Percentiles rank a stretch among this genome's conserved stretches.
These are phyloP conservation scores for Bacterosira constricta DNA, from an alignment of 108 stramenopile genomes.

Conservation along the genomic window DNA sequence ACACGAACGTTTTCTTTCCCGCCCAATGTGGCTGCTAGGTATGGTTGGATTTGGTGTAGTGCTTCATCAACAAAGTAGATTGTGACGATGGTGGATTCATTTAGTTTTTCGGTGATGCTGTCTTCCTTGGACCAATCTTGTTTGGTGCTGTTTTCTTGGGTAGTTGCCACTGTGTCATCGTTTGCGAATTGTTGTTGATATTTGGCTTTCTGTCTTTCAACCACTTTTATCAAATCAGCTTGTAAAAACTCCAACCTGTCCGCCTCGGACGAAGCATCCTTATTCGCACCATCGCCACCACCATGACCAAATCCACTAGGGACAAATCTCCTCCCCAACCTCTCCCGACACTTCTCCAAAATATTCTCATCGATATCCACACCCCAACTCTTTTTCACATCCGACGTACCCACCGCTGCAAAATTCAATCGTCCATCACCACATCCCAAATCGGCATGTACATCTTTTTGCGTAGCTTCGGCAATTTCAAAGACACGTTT, in stretches of 20 bases:
- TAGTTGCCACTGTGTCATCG: neutral
- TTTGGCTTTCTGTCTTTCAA: conserved; percentile 22
- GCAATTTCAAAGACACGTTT: conserved; percentile 77
- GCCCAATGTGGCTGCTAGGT: conserved; percentile 59
- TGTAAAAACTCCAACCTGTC: conserved; percentile 64
- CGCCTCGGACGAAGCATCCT: conserved; percentile 45
- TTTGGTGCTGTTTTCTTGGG: too few species aligned
- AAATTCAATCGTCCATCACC: conserved; percentile 90
- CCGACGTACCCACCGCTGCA: conserved; percentile 61
- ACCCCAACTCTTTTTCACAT: conserved; percentile 59
- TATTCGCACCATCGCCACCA: conserved; percentile 14
- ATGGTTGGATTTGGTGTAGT: conserved; percentile 59
- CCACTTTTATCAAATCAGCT: conserved; percentile 61
- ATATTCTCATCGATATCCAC: conserved; percentile 83
- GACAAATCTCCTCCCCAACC: conserved; percentile 39
- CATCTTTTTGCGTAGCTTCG: conserved; percentile 43
- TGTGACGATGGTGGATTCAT: conserved; percentile 73
- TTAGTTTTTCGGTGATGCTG: conserved; percentile 24
- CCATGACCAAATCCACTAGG: conserved; percentile 3
- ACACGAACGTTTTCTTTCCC: conserved; percentile 55
- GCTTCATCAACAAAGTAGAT: conserved; percentile 85
- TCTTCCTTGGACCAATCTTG: conserved; percentile 16
- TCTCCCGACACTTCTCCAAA: conserved; percentile 38
- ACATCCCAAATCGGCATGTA: conserved; percentile 83
- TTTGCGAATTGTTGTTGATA: conserved; percentile 7